These are phyloP conservation scores for Arthrinium phaeospermum DNA, from an alignment of 2,329 filamentous ascomycete species.

Conservation along the genomic window DNA sequence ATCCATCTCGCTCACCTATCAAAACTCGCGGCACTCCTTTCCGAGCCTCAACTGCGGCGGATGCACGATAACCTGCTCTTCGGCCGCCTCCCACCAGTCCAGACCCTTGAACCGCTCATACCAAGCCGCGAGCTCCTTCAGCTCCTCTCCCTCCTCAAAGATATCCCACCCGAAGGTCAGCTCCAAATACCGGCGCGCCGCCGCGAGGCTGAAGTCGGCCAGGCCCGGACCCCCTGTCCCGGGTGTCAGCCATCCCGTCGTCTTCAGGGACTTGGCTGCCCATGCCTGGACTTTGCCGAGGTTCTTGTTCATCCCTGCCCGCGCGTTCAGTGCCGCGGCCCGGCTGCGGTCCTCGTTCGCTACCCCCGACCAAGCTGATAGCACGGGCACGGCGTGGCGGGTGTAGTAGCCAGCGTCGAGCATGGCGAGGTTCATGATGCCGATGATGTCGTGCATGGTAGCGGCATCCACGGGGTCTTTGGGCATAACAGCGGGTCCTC, in stretches of 20 bases:
- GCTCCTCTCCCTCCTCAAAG: constrained; percentile 25
- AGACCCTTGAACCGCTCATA: constrained; percentile 27
- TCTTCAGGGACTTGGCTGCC: constrained; percentile 22
- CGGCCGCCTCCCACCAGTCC: constrained; percentile 30
- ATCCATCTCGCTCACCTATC: no score
- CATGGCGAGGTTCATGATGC: constrained; percentile 23
- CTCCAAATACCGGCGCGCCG: constrained; percentile 26
- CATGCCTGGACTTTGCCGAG: constrained; percentile 27
- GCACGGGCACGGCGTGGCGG: constrained; percentile 27
- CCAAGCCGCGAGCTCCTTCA: constrained; percentile 26
- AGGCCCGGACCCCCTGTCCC: constrained; percentile 28
- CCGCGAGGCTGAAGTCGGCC: constrained; percentile 28
- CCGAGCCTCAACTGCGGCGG: constrained; percentile 23
- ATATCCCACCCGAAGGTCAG: constrained; percentile 26
- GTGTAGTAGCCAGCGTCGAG: constrained; percentile 25
- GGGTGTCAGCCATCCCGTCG: constrained; percentile 31
- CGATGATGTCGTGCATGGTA: constrained; percentile 27
- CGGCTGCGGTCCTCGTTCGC: constrained; percentile 27
- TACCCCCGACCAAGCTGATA: constrained; percentile 22
- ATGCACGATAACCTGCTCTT: constrained; percentile 24
- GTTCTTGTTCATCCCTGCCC: constrained; percentile 21
- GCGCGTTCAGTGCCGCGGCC: constrained; percentile 24
- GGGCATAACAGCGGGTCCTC: background rate
- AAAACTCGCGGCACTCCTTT: constrained; percentile 18
- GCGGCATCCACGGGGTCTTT: constrained; percentile 18